Evolutionary conservation across 805 yeast species (phyloP).

Genomic region (Isabelozyma gotoi): DNA sequence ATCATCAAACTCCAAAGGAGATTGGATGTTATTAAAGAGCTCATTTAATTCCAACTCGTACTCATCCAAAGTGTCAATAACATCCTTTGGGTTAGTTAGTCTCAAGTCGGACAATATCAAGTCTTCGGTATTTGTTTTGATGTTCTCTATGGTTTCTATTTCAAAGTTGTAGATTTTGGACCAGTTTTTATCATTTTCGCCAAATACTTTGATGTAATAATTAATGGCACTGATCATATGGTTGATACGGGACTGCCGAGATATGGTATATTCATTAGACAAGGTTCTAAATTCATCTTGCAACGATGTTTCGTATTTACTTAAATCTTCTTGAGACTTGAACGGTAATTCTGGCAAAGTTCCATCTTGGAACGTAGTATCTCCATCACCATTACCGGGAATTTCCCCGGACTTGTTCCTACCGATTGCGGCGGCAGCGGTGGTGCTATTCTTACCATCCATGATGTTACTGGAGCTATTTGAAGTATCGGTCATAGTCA

Average conservation of each 20-base stretch:
- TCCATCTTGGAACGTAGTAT: neutral
- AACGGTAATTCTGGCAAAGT: slow-evolving; percentile 12
- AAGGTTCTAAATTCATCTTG: slow-evolving; percentile 22
- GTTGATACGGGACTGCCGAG: slow-evolving; percentile 29
- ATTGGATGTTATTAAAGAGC: slow-evolving; percentile 26
- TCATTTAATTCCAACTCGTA: slow-evolving; percentile 32
- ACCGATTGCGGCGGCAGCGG: neutral
- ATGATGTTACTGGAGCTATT: neutral
- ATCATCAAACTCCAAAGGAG: slow-evolving; percentile 35
- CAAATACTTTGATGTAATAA: slow-evolving; percentile 21
- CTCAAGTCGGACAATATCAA: slow-evolving; percentile 11
- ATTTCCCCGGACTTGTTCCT: neutral
- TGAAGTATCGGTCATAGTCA: neutral
- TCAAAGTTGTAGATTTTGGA: slow-evolving; percentile 30
- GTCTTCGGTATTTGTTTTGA: slow-evolving; percentile 33
- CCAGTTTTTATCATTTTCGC: slow-evolving; percentile 33
- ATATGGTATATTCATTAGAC: slow-evolving; percentile 22
- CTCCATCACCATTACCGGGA: neutral
- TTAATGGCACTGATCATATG: slow-evolving; percentile 22
- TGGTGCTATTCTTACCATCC: neutral
- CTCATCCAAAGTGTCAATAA: slow-evolving; percentile 18
- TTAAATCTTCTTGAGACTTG: slow-evolving; percentile 22
- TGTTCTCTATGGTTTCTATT: slow-evolving; percentile 30
- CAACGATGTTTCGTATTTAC: slow-evolving; percentile 17
- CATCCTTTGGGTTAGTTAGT: slow-evolving; percentile 11